Conservation (phyloP, 371 early-diverging fungal species). For the Rhizopus stolonifer region DNA sequence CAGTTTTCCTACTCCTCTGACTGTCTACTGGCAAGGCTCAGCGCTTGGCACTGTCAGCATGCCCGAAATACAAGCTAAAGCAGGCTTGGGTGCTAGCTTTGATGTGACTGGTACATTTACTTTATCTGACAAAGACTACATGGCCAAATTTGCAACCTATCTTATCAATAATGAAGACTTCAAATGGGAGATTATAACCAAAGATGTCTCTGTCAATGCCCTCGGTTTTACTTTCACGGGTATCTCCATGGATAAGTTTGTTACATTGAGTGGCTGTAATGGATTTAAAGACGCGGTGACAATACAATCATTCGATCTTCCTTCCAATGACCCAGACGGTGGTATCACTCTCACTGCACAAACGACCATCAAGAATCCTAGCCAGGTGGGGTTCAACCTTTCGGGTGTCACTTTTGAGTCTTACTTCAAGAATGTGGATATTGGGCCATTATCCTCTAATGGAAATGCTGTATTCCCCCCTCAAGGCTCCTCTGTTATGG, state of each 20-base stretch:
- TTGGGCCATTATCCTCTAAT: conserved; percentile 41
- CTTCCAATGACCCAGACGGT: conserved; percentile 51
- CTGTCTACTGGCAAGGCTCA: conserved; percentile 52
- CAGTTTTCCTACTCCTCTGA: conserved; percentile 48
- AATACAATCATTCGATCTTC: conserved; percentile 55
- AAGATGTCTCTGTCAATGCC: conserved; percentile 55
- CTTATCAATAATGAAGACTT: conserved; percentile 59
- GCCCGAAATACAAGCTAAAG: conserved; percentile 43
- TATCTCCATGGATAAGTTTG: conserved; percentile 54
- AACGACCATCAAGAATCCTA: conserved; percentile 53
- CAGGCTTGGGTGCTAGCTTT: conserved; percentile 50
- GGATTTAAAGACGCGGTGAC: conserved; percentile 55
- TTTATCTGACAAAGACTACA: conserved; percentile 40
- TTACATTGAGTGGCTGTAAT: conserved; percentile 53
- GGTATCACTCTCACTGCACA: conserved; percentile 56
- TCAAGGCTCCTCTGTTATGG: conserved; percentile 22
- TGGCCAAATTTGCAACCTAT: conserved; percentile 52
- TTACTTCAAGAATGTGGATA: conserved; percentile 24
- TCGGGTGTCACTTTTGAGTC: conserved; percentile 32
- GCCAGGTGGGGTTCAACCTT: conserved; percentile 56
- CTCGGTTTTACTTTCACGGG: conserved; percentile 58
- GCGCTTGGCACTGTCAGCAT: conserved; percentile 50
- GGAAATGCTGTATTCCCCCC: conserved; percentile 43
- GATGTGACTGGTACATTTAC: conserved; percentile 50
- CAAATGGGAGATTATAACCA: conserved; percentile 56